Evolutionary conservation across 2,329 filamentous ascomycete genomes (phyloP).

Genomic region (Ceratocystis albifundus): DNA sequence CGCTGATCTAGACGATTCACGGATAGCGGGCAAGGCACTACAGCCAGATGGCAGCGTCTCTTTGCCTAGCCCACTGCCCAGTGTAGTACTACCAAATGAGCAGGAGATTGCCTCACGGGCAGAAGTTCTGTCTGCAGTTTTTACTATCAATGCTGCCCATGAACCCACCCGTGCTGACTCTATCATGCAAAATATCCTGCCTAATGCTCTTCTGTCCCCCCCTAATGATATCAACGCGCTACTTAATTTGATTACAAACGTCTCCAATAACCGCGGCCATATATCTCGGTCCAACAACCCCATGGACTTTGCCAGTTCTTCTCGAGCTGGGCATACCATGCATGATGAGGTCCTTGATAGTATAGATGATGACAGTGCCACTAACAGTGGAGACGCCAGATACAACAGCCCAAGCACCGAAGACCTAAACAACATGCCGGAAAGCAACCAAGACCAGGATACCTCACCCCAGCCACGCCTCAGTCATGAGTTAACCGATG

Average conservation of each 20-base stretch:
- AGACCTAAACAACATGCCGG: not conserved
- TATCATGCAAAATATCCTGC: constrained; percentile 16
- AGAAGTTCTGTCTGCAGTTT: constrained; percentile 47
- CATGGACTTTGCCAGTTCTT: not conserved
- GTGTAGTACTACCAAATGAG: constrained; percentile 48
- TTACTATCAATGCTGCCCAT: constrained; percentile 28
- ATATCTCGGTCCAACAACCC: not conserved
- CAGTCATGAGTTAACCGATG: constrained; percentile 1
- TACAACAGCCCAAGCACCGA: not conserved
- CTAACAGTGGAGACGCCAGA: not conserved
- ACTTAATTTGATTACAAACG: constrained; percentile 16
- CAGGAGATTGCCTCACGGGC: constrained; percentile 50
- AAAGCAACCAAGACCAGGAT: not conserved
- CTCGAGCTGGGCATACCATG: not conserved
- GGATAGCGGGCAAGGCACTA: constrained; percentile 55
- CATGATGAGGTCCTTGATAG: not conserved
- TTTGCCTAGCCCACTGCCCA: constrained; percentile 45
- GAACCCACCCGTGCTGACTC: constrained; percentile 14
- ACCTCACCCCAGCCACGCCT: not conserved
- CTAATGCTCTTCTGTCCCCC: constrained; percentile 27
- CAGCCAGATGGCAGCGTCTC: constrained; percentile 53
- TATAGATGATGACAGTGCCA: not conserved
- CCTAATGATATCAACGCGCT: constrained; percentile 19
- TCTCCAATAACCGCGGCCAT: not conserved
- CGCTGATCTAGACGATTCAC: constrained; percentile 46